phyloP scores from a whole-genome alignment of 306 rosid genomes.

The Astragalus membranaceus region DNA sequence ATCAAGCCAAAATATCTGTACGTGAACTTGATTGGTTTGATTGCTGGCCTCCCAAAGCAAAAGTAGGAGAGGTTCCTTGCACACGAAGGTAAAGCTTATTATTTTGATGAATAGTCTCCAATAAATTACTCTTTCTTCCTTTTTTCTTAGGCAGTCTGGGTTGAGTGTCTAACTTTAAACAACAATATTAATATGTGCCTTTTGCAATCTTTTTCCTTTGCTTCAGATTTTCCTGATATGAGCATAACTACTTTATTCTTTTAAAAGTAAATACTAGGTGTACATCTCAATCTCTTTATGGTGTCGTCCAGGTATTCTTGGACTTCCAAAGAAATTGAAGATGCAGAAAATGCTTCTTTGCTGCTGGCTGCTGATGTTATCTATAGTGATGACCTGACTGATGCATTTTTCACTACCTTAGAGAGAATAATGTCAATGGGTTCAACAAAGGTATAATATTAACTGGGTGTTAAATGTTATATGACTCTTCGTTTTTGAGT shows the following conservation, averaged over 20 bases:
- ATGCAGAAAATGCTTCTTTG: slow-evolving; percentile 61
- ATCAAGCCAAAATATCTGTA: slow-evolving; percentile 42
- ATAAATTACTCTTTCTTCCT: background rate
- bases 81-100: slow-evolving; percentile 37
- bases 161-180: slow-evolving; percentile 1
- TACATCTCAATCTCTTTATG: slow-evolving; percentile 14
- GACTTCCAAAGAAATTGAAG: slow-evolving; percentile 63
- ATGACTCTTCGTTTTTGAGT: background rate
- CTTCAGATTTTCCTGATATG: background rate
- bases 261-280: background rate
- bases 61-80: slow-evolving; percentile 30
- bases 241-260: background rate
- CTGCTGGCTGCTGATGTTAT: slow-evolving; percentile 91
- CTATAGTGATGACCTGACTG: slow-evolving; percentile 75
- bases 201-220: background rate
- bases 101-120: background rate
- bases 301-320: slow-evolving; percentile 56
- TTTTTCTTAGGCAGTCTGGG: slow-evolving; percentile 6
- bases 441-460: slow-evolving; percentile 49
- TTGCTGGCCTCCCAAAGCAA: slow-evolving; percentile 68
- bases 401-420: slow-evolving; percentile 65
- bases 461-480: background rate
- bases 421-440: slow-evolving; percentile 65
- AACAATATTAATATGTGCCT: background rate
- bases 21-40: slow-evolving; percentile 84